These are phyloP conservation scores for Ambrosia artemisiifolia DNA, from an alignment of 129 eudicot genomes.

Conservation along the genomic window DNA sequence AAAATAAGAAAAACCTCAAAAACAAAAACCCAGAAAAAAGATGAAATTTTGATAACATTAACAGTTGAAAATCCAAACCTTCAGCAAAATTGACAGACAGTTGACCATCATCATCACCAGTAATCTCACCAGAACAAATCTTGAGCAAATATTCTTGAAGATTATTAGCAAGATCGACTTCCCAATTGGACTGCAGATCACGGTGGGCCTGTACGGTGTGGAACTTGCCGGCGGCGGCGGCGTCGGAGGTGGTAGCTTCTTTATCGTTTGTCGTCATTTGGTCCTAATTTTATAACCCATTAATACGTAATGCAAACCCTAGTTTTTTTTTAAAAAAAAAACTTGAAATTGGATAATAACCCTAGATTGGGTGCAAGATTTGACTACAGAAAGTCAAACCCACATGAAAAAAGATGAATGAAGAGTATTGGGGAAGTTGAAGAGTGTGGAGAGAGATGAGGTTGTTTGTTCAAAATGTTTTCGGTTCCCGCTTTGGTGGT, in stretches of 20 bases:
- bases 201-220: constrained; percentile 76
- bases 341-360: constrained; percentile 3
- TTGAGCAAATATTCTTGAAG: constrained; percentile 80
- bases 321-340: neutral
- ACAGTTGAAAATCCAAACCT: constrained; percentile 38
- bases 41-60: neutral
- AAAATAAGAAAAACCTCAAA: no score
- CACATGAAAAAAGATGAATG: constrained; percentile 3
- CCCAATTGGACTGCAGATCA: constrained; percentile 87
- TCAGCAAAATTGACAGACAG: constrained; percentile 79
- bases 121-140: constrained; percentile 84
- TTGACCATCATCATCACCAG: constrained; percentile 42
- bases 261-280: constrained; percentile 49
- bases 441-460: constrained; percentile 1
- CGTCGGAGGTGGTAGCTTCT: constrained; percentile 41
- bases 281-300: constrained; percentile 25
- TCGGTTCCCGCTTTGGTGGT: constrained; percentile 38
- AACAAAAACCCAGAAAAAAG: constrained; percentile 15
- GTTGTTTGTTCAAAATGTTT: constrained; percentile 26
- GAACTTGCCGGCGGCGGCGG: constrained; percentile 37
- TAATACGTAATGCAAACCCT: constrained; percentile 21
- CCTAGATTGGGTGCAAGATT: neutral
- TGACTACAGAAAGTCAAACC: constrained; percentile 1
- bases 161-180: constrained; percentile 80
- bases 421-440: neutral